phyloP scores from a whole-genome alignment of 345 rosid species.

The Moricandia arvensis region DNA sequence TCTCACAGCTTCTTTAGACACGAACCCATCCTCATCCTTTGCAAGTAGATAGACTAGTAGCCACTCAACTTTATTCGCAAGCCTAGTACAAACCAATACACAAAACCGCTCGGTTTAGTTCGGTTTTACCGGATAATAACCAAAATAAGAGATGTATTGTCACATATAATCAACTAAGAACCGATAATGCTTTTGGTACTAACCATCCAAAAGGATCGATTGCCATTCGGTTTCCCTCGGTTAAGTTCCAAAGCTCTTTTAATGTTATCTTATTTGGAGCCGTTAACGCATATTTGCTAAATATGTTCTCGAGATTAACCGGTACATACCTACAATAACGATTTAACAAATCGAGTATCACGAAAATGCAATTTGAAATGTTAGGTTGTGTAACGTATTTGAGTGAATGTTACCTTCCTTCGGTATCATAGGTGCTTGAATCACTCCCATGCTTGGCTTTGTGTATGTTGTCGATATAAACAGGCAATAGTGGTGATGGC shows the following conservation, averaged over 20 bases:
- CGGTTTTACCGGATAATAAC: background rate
- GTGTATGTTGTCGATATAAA: conserved; percentile 69
- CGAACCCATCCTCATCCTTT: conserved; percentile 59
- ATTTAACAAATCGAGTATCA: background rate
- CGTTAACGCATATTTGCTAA: conserved; percentile 69
- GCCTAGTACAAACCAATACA: conserved; percentile 41
- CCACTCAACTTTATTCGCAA: conserved; percentile 57
- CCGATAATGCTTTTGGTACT: background rate
- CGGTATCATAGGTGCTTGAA: conserved; percentile 68
- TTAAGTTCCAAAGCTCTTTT: conserved; percentile 68
- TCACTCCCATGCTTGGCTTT: conserved; percentile 80
- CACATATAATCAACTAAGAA: background rate
- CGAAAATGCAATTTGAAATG: background rate
- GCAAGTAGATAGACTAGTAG: conserved; percentile 53
- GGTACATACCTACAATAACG: conserved; percentile 53
- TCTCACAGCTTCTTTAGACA: conserved; percentile 73
- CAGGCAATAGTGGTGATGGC: conserved; percentile 66
- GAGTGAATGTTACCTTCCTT: conserved; percentile 59
- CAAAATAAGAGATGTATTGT: background rate
- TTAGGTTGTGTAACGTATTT: background rate
- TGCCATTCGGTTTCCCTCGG: conserved; percentile 58
- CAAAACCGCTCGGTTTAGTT: background rate
- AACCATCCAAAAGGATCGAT: conserved; percentile 70
- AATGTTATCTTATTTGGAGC: conserved; percentile 48
- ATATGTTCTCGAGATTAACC: conserved; percentile 57